phyloP scores from a whole-genome alignment of 345 rosid species.

The Syzygium aromaticum region DNA sequence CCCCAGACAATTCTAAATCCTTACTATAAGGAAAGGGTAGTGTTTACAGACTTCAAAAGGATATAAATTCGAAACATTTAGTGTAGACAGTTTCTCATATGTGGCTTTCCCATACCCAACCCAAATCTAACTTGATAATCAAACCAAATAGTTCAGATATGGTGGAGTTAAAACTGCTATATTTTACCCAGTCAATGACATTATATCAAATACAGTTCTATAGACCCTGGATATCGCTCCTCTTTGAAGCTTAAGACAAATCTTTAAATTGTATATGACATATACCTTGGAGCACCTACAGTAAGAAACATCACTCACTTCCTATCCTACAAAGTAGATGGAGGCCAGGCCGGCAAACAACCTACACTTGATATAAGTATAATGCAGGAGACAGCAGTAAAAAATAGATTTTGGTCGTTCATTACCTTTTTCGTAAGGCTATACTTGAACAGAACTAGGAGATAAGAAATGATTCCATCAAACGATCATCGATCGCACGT shows the following conservation, averaged over 20 bases:
- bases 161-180: neutral
- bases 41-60: neutral
- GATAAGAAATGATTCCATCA: neutral
- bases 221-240: neutral
- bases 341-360: neutral
- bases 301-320: neutral
- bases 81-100: neutral
- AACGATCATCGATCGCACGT: neutral
- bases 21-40: neutral
- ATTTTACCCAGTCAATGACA: neutral
- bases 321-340: neutral
- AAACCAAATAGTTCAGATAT: neutral
- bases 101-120: neutral
- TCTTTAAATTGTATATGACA: neutral
- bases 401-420: neutral
- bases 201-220: neutral
- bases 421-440: neutral
- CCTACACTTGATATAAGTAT: neutral
- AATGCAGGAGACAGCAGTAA: neutral
- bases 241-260: too few relatives aligned
- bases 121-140: neutral
- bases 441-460: neutral
- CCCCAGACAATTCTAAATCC: neutral
- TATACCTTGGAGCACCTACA: neutral
- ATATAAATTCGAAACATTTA: neutral